Evolutionary conservation across 192 early-diverging fungal genomes (phyloP), one percentile per base, ranked within the genome.

Genomic region (Linderina pennispora): DNA sequence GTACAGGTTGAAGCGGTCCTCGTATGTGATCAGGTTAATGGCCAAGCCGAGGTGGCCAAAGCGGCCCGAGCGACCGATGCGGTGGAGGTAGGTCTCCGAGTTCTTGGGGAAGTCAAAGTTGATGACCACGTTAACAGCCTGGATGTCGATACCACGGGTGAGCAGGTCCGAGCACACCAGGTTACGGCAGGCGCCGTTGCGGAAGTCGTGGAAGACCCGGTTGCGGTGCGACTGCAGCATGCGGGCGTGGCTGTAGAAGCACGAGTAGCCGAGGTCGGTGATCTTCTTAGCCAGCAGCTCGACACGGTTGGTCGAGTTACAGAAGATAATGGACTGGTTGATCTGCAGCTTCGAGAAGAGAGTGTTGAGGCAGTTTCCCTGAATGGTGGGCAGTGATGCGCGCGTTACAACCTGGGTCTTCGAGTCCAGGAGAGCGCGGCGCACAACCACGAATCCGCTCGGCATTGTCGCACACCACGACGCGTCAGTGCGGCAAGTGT

Each of bases 91-190:
- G 1, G 94, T 99, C 74, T 99, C 96, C 23, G 94, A 90, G 48
- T 97, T 99, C 66, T 97, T 97, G 48, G 94, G 94, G 64, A 99
- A 97, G 71, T 99, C 96, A 84, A 97, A 99, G 80, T 99, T 97
- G 80, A 99, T 97, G 40, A 99, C 96, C 13, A 99, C 94, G 64
- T 97, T 97, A 31, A 99, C 96, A 15, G 94, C 94, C 73, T 99
- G 96, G 63, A 99, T 97, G 70, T 99, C 96, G 56, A 99, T 99
- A 77, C 96, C 96, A 45, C 96, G 86, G 10, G 96, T 96, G 43
- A 96, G 77, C 38, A 99, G 76, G 76, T 99, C 95, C 31, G 96
- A 97, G 75, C 94, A 97, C 20, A 99, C 94, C 25, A 99, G 70
- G 69, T 97, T 94, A 43, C 96, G 85, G 66, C 91, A 97, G 20